Base-by-base conservation (phyloP, 2,329 filamentous ascomycete species). In the Colletotrichum somersetense region DNA sequence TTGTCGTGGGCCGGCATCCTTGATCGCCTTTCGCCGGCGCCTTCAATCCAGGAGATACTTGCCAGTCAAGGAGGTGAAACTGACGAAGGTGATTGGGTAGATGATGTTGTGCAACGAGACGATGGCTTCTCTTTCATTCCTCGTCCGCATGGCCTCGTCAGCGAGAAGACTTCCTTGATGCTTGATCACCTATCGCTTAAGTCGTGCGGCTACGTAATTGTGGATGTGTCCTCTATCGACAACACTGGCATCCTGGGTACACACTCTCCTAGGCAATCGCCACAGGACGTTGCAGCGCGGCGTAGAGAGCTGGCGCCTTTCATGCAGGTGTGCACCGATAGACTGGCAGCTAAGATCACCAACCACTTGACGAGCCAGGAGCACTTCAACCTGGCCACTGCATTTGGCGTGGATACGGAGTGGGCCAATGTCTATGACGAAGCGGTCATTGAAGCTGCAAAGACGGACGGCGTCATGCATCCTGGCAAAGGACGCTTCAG, bases 171-270 rank as follows among this genome's bases (percentile, higher is more conserved):
- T n/a, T 71, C 66, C 5, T 80, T 80, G 46, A 75, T 75, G 20
- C 75, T 85, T 30, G 77, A 78, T 35, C 79, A 76, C 18, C 79
- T 91, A 40, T 82, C 84, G 1, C 86, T 92, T 79, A 86, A 85
- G 42, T 91, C 89, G 0, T 92, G 90, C 76, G 90, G 90, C 62
- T 92, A 92, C 75, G 87, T 86, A 44, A 78, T 80, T 7, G 77
- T 91, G 1, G 79, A 82, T 23, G 40, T 73, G 0, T 66, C 76
- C 0, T 77, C 77, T 35, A 78, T 85, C 57, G 80, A 84, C 67
- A 81, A 84, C 12, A 78, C 80, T 62, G 74, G 73, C 33, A 76
- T 84, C 58, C 74, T 84, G 26, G 77, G 79, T 2, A 52, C 73
- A 14, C 72, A 18, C 4, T 74, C 74, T 7, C 61, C 66, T 2